Evolutionary conservation across 1,284 basidiomycete genomes (phyloP), one percentile per base, ranked within the genome.

Genomic region (Boletus putidus): DNA sequence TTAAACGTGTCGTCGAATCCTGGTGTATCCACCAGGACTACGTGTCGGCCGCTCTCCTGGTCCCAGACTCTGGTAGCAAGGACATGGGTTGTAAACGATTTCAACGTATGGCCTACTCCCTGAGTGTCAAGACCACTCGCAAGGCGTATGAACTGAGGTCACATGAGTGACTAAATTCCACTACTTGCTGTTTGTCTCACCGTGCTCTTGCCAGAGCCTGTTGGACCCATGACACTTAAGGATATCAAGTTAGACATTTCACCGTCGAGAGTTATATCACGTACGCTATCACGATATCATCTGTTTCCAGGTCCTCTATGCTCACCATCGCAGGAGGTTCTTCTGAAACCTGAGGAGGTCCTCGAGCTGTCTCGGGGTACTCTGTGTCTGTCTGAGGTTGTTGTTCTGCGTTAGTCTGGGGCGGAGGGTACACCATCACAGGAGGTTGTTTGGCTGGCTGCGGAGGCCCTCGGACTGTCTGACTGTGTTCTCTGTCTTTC

Each of bases 161-260:
- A 14, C 21, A 27, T 66, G 20, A 59, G 27, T 27, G 7, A 37
- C 14, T 3, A 21, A 23, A 18, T 15, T 21, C 4, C 12, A 21
- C 14, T 31, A 23, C 4, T 31, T 25, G 6, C 1, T 20, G 7
- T 21, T 27, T 15, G 21, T 39, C 65, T 56, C n/a, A 67, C 71
- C 57, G 61, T 55, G 46, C 61, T 69, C 51, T 68, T 71, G 6
- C 69, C 68, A 18, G 67, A 59, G 1, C 69, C 65, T 15, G 64
- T 63, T 21, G 68, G 60, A 4, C 69, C 69, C 54, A 73, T 67
- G 16, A 70, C 50, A 31, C 69, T 70, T 23, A 12, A 3, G 2
- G 15, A 49, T 7, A 16, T 20, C 10, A 18, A 29, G 2, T 61
- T n/a, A 57, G 21, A 50, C 14, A 35, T 1, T 33, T 47, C 4